Conservation (phyloP, 1,139 yeast species). For the Sugiyamaella sp. region DNA sequence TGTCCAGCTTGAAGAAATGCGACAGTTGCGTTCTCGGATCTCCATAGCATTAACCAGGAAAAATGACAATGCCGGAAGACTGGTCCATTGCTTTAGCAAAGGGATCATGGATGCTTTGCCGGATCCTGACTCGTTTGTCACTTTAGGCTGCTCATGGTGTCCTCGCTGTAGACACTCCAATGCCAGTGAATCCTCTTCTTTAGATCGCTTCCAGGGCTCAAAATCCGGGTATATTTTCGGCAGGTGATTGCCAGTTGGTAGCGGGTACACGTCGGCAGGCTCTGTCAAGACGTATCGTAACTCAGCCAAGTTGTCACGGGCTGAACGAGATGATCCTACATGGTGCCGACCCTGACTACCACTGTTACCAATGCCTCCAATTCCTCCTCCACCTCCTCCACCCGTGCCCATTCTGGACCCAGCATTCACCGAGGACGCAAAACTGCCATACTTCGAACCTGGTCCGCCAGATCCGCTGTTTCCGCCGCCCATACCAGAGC, state of each 20-base stretch:
- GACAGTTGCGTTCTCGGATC: slow-evolving; percentile 66
- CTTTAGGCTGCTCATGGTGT: slow-evolving; percentile 56
- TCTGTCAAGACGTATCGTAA: slow-evolving; percentile 32
- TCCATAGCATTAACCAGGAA: slow-evolving; percentile 68
- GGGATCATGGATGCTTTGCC: slow-evolving; percentile 39
- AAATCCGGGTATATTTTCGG: slow-evolving; percentile 68
- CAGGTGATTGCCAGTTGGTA: slow-evolving; percentile 26
- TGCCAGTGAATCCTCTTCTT: slow-evolving; percentile 56
- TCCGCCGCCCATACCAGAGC: too few relatives aligned
- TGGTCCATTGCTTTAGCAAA: slow-evolving; percentile 48
- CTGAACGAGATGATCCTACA: slow-evolving; percentile 12
- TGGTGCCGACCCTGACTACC: slow-evolving; percentile 8
- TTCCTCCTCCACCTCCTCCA: background rate
- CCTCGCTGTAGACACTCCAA: slow-evolving; percentile 60
- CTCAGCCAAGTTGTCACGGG: slow-evolving; percentile 32
- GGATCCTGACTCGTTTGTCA: slow-evolving; percentile 52
- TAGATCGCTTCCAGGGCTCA: slow-evolving; percentile 65
- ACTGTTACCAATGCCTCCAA: background rate
- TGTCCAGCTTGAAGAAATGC: slow-evolving; percentile 56
- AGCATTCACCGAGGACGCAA: background rate
- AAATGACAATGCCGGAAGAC: slow-evolving; percentile 62
- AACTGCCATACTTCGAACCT: slow-evolving; percentile 9
- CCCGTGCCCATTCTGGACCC: background rate
- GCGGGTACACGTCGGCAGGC: slow-evolving; percentile 45
- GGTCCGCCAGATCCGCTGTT: background rate